phyloP scores from a whole-genome alignment of 768 basidiomycete species.

The Suillus spraguei region DNA sequence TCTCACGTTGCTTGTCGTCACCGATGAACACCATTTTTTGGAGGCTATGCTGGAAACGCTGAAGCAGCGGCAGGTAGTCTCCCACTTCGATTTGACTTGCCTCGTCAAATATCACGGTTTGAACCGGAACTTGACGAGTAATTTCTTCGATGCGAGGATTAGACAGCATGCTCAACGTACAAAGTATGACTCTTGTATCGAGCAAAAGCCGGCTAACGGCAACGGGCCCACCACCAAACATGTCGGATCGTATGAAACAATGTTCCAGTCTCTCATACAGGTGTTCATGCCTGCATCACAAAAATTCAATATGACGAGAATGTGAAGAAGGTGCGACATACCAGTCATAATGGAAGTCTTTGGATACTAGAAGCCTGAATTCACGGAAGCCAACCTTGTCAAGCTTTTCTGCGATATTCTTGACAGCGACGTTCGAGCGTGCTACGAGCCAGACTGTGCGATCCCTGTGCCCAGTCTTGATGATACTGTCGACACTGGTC shows the following conservation, averaged over 20 bases:
- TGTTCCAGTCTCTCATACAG: constrained; percentile 39
- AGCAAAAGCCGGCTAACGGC: constrained; percentile 27
- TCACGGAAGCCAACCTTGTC: constrained; percentile 30
- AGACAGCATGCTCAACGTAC: constrained; percentile 51
- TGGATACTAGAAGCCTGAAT: constrained; percentile 46
- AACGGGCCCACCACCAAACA: constrained; percentile 20
- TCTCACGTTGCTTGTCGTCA: constrained; percentile 43
- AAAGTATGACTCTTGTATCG: constrained; percentile 43
- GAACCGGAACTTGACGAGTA: constrained; percentile 33
- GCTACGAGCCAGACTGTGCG: constrained; percentile 42
- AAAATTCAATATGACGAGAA: constrained; percentile 4
- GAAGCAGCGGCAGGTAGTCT: constrained; percentile 39
- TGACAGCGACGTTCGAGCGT: constrained; percentile 54
- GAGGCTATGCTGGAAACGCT: constrained; percentile 27
- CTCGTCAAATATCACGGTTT: constrained; percentile 47
- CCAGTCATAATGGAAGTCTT: constrained; percentile 50
- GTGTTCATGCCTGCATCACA: constrained; percentile 49
- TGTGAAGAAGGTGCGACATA: constrained; percentile 20
- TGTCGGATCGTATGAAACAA: constrained; percentile 41
- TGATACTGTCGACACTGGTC: constrained; percentile 32
- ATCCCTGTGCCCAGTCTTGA: constrained; percentile 11
- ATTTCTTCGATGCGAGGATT: constrained; percentile 21
- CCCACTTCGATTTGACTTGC: constrained; percentile 48
- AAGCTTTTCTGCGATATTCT: constrained; percentile 53
- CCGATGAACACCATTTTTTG: constrained; percentile 42